Base-by-base conservation (phyloP, 768 basidiomycete species). In the Kwoniella bestiolae region DNA sequence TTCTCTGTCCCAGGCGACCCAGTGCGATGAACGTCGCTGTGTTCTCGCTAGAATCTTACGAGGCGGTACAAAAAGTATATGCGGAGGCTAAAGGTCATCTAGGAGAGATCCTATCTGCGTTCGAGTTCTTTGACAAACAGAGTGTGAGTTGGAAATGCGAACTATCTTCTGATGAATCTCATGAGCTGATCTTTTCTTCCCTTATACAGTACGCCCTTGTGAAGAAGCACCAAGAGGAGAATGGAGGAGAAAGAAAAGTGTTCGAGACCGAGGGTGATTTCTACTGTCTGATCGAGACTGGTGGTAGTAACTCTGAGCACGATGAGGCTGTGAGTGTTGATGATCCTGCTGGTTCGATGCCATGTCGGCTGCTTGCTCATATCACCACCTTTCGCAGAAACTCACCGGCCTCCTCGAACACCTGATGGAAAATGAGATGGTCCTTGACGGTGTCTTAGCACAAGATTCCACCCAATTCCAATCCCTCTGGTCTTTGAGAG, bases 31-130 rank as follows among this genome's bases (percentile, higher is more conserved):
- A 91, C 80, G 95, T 96, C 74, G 88, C 94, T 69, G 90, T 99
- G 68, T 86, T 99, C 52, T 92, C 92, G 3, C 85, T 96, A 2
- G 89, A 92, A 5, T 87, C 86, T 28, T 98, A 92, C 80, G 87
- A 90, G 57, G 91, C 90, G 68, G 90, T 99, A 11, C 87, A 91
- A 45, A 90, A 90, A 2, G 85, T 97, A 23, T 97, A 89, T 82
- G 87, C 88, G 78, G 87, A 85, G 69, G 90, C 90, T 56, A 93
- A 92, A 73, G 84, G 84, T 8, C 87, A 91, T 67, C 83, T 97
- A 6, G 93, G 93, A 11, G 95, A 99, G 83, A 94, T 98, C 67
- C 86, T 99, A 29, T 94, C 92, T 7, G 95, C 96, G 0, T 98
- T 98, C 81, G 95, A 99, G 82, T 98, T 90, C 81, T 91, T 94